phyloP scores from a whole-genome alignment of 192 early-diverging fungal species.

The Mortierella claussenii region DNA sequence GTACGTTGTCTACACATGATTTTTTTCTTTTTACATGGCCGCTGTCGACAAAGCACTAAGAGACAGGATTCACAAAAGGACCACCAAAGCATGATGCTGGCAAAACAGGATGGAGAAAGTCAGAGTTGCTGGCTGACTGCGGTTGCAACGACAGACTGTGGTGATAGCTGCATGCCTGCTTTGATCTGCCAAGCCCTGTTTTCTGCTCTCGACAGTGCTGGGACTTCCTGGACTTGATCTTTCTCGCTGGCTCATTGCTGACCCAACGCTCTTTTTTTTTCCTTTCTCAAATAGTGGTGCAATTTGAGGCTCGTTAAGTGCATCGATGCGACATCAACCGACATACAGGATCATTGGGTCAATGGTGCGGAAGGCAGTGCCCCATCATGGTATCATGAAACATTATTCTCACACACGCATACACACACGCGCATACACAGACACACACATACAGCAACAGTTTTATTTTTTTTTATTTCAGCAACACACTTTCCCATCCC shows the following conservation, averaged over 20 bases:
- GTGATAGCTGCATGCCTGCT: no score
- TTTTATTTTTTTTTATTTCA: no score
- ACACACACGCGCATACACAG: no score
- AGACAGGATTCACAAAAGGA: not conserved
- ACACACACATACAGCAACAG: no score
- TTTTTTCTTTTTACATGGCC: not conserved
- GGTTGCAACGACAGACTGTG: no score
- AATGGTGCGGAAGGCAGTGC: no score
- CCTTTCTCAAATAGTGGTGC: constrained; percentile 76
- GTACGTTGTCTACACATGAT: constrained; percentile 57
- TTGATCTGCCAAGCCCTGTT: not conserved
- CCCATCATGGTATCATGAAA: no score
- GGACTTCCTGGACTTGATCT: not conserved
- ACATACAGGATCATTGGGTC: no score
- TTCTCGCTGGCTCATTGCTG: not conserved
- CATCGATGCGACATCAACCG: not conserved
- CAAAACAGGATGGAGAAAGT: not conserved
- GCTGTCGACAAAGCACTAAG: not conserved
- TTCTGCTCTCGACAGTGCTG: not conserved
- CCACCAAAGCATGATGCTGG: no score
- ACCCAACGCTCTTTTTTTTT: not conserved
- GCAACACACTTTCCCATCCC: no score
- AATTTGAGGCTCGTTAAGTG: constrained; percentile 94
- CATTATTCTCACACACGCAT: no score
- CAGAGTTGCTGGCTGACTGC: no score